Base-by-base conservation (phyloP, 2,329 filamentous ascomycete species). In the Monosporascus sp. region DNA sequence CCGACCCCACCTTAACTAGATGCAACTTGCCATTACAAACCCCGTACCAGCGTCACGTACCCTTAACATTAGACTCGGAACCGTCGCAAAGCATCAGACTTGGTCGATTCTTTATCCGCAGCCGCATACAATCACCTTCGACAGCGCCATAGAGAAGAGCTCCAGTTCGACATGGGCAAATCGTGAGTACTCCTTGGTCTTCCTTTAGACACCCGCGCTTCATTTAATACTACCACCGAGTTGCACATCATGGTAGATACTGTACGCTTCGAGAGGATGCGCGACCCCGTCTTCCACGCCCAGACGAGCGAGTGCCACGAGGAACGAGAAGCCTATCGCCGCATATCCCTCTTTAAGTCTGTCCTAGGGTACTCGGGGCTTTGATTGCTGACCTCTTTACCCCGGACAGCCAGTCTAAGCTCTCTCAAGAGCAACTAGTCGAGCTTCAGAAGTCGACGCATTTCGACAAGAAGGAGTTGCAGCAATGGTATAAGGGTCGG, bases 401-500 rank as follows among this genome's bases (percentile, higher is more conserved):
- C 17, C 48, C 38, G 36, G 49, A 19, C 69, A 99, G 94, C 76
- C 94, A 97, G 81, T 97, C 93, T 66, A 99, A 97, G 80, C 88
- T 99, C 71, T 96, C 92, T 55, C 90, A 94, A 72, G 88, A 96
- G 74, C 91, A 99, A 82, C 88, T 99, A 69, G 84, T 83, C 62
- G 94, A 99, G 75, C 85, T 99, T 63, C 92, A 97, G 72, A 94
- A 91, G 79, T 91, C 91, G 56, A 99, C 94, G 60, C 91, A 97
- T 75, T 99, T 99, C 70, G 94, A 99, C 76, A 97, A 97, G 86
- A 97, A 97, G 80, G 94, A 99, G 76, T 76, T 99, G 70, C 94
- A 99, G 73, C 93, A 97, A 85, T 99, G 94, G 94, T 97, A 99
- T 76, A 97, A 97, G 82, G 94, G 94, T 96, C 74, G 60, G 84